Conservation (phyloP, 1,284 basidiomycete species). For the Apiotrichum montevideense region DNA sequence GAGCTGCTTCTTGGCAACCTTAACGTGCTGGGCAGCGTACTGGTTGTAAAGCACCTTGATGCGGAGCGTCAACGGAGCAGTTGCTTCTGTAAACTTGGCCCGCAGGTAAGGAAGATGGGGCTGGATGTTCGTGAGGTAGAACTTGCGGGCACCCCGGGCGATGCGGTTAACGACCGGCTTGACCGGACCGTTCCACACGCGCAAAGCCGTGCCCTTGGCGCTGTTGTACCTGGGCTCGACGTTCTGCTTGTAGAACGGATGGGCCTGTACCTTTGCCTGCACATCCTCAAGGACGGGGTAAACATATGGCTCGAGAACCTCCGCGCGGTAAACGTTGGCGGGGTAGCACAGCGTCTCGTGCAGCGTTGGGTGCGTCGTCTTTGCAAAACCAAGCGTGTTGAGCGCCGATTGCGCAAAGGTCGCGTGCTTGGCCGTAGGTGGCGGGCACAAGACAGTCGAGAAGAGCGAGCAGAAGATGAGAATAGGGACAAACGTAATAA, state of each 20-base stretch:
- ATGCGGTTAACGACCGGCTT: slow-evolving; percentile 34
- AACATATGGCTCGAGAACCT: slow-evolving; percentile 34
- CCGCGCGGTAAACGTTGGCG: slow-evolving; percentile 36
- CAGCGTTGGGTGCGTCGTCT: slow-evolving; percentile 17
- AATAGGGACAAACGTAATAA: slow-evolving; percentile 36
- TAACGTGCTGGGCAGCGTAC: slow-evolving; percentile 27
- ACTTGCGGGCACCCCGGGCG: slow-evolving; percentile 23
- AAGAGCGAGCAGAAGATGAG: slow-evolving; percentile 36
- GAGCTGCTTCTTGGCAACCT: slow-evolving; percentile 22
- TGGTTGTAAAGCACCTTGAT: slow-evolving; percentile 20
- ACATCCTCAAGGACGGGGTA: slow-evolving; percentile 29
- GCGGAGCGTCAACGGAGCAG: slow-evolving; percentile 30
- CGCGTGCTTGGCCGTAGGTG: slow-evolving; percentile 18
- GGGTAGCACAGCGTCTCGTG: slow-evolving; percentile 42
- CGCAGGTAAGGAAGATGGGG: slow-evolving; percentile 38
- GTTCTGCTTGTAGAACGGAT: slow-evolving; percentile 26
- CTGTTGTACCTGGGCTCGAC: slow-evolving; percentile 24
- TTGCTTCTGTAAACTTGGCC: slow-evolving; percentile 26
- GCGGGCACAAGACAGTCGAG: slow-evolving; percentile 41
- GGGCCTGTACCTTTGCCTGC: slow-evolving; percentile 17
- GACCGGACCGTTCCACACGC: slow-evolving; percentile 32
- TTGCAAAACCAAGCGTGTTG: slow-evolving; percentile 27
- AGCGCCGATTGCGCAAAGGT: slow-evolving; percentile 29
- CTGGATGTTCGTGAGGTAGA: slow-evolving; percentile 37
- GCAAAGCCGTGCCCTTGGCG: slow-evolving; percentile 5